Conservation (phyloP, 495 filamentous ascomycete genomes). For the Aspergillus steynii region DNA sequence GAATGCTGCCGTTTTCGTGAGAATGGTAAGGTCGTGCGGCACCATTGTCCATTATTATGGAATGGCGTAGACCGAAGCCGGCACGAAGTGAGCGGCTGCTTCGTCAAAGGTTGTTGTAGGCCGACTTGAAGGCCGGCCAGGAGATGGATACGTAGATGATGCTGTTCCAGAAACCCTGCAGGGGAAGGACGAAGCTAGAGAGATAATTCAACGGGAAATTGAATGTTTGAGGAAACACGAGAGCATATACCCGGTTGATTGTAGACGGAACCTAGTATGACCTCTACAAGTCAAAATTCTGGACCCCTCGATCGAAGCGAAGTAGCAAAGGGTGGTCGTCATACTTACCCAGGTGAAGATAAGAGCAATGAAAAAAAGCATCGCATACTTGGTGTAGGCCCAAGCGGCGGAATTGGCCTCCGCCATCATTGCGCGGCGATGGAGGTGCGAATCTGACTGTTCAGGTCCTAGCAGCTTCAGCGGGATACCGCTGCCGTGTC, state of each 20-base stretch:
- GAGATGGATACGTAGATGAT: slow-evolving; percentile 75
- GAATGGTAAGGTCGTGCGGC: neutral
- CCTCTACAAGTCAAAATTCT: neutral
- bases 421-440: slow-evolving; percentile 19
- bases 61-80: too few relatives aligned
- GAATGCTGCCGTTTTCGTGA: neutral
- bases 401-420: slow-evolving; percentile 53
- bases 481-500: slow-evolving; percentile 11
- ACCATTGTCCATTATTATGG: neutral
- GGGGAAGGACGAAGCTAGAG: slow-evolving; percentile 72
- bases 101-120: slow-evolving; percentile 17
- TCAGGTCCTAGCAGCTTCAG: slow-evolving; percentile 14
- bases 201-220: slow-evolving; percentile 65
- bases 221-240: slow-evolving; percentile 54
- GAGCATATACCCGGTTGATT: slow-evolving; percentile 71
- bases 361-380: slow-evolving; percentile 83
- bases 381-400: slow-evolving; percentile 80
- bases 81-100: neutral
- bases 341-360: slow-evolving; percentile 72
- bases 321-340: neutral
- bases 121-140: slow-evolving; percentile 34
- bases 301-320: slow-evolving; percentile 1
- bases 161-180: slow-evolving; percentile 88
- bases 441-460: slow-evolving; percentile 14
- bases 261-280: slow-evolving; percentile 65